Evolutionary conservation across 768 basidiomycete species (phyloP), one percentile per base, ranked within the genome.

Genomic region (Bullera alba): DNA sequence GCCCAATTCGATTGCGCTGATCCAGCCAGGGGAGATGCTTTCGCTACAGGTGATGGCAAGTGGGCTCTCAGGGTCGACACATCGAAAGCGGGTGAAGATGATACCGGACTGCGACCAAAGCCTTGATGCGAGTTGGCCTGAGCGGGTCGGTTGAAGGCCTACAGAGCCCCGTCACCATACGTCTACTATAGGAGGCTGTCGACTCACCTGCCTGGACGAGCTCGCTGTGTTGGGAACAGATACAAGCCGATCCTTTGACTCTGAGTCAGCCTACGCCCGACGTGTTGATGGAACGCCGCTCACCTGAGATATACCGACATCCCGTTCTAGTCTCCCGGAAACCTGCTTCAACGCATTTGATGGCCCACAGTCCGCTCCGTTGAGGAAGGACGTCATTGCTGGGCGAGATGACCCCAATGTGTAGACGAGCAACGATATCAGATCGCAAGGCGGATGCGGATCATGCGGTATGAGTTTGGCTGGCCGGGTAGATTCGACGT

Each of bases 351-450:
- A 46, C 14, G 58, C 57, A 37, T 57, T 65, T 10, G 46, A 44
- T 21, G 65, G 65, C 1, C 62, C 63, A 51, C 65, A 67, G 22
- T 67, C 59, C 3, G 47, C 59, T 29, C 65, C 65, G 15, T 51
- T 50, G 4, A 67, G 44, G 42, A 67, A 63, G 6, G 50, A 28
- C 10, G 65, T 51, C 65, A 67, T 67, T 10, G 10, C 37, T n/a
- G n/a, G n/a, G n/a, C n/a, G n/a, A n/a, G n/a, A n/a, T n/a, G n/a
- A n/a, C n/a, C n/a, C n/a, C n/a, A n/a, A n/a, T n/a, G n/a, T n/a
- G n/a, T n/a, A n/a, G n/a, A n/a, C n/a, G n/a, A n/a, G n/a, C n/a
- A n/a, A n/a, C n/a, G n/a, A n/a, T n/a, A n/a, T n/a, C n/a, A n/a
- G n/a, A n/a, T n/a, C n/a, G n/a, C n/a, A n/a, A n/a, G n/a, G n/a